Percentiles rank a stretch among this genome's conserved stretches.
These are phyloP conservation scores for Candida gorgasii DNA, from an alignment of 805 yeast genomes.

Conservation along the genomic window DNA sequence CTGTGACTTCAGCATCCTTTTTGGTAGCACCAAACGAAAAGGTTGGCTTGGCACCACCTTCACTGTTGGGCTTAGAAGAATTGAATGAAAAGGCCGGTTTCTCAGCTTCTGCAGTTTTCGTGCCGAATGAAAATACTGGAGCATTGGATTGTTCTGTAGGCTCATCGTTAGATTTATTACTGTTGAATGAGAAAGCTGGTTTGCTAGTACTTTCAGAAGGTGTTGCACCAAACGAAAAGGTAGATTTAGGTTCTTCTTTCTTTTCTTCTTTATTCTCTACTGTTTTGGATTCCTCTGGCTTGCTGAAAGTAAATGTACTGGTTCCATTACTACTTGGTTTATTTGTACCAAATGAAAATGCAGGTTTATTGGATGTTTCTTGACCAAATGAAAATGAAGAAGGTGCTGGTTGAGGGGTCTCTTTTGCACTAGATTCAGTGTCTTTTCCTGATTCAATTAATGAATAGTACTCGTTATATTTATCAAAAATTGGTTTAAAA, in stretches of 20 bases:
- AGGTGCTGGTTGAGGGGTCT: neutral
- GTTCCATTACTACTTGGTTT: neutral
- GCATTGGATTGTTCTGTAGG: neutral
- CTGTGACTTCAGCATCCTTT: neutral
- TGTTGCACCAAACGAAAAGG: slow-evolving; percentile 18
- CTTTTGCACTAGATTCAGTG: neutral
- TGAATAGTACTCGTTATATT: slow-evolving; percentile 56
- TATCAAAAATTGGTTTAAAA: slow-evolving; percentile 54
- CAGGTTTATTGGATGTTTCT: slow-evolving; percentile 19
- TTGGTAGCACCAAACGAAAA: slow-evolving; percentile 2
- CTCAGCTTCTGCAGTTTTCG: slow-evolving; percentile 12
- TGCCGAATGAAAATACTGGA: slow-evolving; percentile 9
- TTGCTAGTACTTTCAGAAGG: slow-evolving; percentile 10
- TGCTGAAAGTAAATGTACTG: neutral
- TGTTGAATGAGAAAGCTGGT: slow-evolving; percentile 18
- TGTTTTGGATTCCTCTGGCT: slow-evolving; percentile 2
- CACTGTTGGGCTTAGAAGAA: too few species aligned
- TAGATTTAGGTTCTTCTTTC: slow-evolving; percentile 7
- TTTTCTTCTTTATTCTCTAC: slow-evolving; percentile 2
- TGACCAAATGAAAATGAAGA: slow-evolving; percentile 16
- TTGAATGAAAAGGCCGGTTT: slow-evolving; percentile 18
- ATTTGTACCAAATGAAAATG: slow-evolving; percentile 23
- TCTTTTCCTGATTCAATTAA: slow-evolving; percentile 5
- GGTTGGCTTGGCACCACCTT: neutral
- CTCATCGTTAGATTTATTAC: slow-evolving; percentile 8